Conservation (phyloP, 2,329 filamentous ascomycete genomes). For the Stromatinia cepivora region DNA sequence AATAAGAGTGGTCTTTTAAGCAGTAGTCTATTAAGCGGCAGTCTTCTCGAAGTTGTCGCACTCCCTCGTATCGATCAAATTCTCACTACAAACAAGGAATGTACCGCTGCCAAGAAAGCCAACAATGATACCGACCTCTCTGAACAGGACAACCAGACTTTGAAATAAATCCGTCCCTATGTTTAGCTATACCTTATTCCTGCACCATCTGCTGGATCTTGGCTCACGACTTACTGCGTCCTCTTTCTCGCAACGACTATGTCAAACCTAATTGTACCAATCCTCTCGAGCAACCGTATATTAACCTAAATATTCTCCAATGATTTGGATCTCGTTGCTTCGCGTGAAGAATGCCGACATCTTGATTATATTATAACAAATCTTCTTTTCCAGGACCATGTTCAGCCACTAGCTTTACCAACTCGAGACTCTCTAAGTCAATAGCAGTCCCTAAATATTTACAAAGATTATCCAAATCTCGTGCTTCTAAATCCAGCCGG, state of each 20-base stretch:
- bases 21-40: slow-evolving; percentile 38
- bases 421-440: too few species aligned
- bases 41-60: slow-evolving; percentile 52
- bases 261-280: slow-evolving; percentile 46
- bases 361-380: slow-evolving; percentile 49
- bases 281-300: slow-evolving; percentile 59
- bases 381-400: too few species aligned
- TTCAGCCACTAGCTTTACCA: too few species aligned
- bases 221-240: slow-evolving; percentile 55
- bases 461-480: too few species aligned
- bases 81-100: slow-evolving; percentile 51
- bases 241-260: slow-evolving; percentile 46
- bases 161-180: slow-evolving; percentile 60
- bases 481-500: too few species aligned
- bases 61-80: slow-evolving; percentile 59
- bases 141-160: slow-evolving; percentile 61
- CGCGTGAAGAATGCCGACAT: slow-evolving; percentile 44
- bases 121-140: slow-evolving; percentile 53
- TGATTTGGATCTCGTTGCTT: slow-evolving; percentile 53
- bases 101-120: slow-evolving; percentile 46
- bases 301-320: slow-evolving; percentile 42
- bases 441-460: too few species aligned
- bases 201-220: slow-evolving; percentile 47
- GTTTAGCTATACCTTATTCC: slow-evolving; percentile 52
- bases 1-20: slow-evolving; percentile 46